These are phyloP conservation scores for Phytophthora fragariae DNA, from an alignment of 352 stramenopile species.

Conservation along the genomic window DNA sequence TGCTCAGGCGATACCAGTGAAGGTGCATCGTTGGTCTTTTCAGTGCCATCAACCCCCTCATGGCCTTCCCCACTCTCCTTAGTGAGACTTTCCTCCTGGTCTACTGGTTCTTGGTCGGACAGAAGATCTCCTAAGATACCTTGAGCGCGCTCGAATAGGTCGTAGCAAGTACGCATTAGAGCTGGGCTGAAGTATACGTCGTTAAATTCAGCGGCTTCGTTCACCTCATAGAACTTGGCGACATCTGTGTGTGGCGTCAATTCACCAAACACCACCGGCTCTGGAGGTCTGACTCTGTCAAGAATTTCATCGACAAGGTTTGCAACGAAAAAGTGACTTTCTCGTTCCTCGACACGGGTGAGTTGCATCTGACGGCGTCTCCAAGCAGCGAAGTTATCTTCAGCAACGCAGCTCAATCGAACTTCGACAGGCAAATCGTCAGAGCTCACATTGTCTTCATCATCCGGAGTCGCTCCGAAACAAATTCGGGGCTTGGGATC, in stretches of 20 bases:
- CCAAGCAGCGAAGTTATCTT: conserved; percentile 65
- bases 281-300: conserved; percentile 34
- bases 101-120: neutral
- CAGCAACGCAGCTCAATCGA: conserved; percentile 58
- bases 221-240: conserved; percentile 43
- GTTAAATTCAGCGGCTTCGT: conserved; percentile 27
- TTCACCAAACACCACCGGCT: conserved; percentile 40
- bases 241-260: conserved; percentile 37
- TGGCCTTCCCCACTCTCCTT: conserved; percentile 6
- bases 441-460: conserved; percentile 3
- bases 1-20: conserved; percentile 6
- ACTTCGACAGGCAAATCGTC: conserved; percentile 39
- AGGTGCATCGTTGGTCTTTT: neutral
- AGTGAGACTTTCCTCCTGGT: conserved; percentile 8
- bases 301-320: conserved; percentile 69
- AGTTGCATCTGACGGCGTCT: conserved; percentile 35
- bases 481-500: conserved; percentile 48
- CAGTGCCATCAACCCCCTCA: neutral
- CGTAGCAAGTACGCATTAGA: conserved; percentile 28
- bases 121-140: conserved; percentile 19
- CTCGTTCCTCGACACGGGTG: conserved; percentile 20
- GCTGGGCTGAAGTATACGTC: conserved; percentile 52
- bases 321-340: conserved; percentile 58
- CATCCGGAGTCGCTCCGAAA: conserved; percentile 6
- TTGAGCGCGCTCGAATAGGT: conserved; percentile 41